Percentiles rank a stretch among this genome's conserved stretches.
These are phyloP conservation scores for Xylogone sp. DNA, from an alignment of 2,329 filamentous ascomycete species.

Conservation along the genomic window DNA sequence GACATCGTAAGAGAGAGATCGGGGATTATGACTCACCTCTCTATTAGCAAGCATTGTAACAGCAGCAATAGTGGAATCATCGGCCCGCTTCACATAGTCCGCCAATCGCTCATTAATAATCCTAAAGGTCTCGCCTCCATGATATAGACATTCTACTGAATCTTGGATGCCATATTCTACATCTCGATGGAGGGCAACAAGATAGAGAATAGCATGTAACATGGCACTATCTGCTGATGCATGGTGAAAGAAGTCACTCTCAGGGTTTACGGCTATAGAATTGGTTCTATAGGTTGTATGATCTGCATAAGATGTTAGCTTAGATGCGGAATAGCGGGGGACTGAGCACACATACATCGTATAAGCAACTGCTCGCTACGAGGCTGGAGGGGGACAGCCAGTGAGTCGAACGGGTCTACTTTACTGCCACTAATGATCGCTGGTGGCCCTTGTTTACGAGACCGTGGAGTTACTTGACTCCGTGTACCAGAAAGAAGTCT, in stretches of 20 bases:
- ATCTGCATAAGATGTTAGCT: conserved; percentile 8
- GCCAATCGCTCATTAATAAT: conserved; percentile 10
- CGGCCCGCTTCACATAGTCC: neutral
- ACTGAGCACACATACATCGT: conserved; percentile 6
- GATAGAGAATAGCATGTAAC: conserved; percentile 6
- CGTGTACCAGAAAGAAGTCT: neutral
- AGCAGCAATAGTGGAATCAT: conserved; percentile 12
- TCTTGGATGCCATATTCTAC: conserved; percentile 3
- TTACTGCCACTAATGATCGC: neutral
- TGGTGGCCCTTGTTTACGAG: neutral
- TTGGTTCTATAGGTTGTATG: neutral
- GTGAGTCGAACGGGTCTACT: neutral
- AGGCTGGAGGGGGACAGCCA: neutral
- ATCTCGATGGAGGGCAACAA: conserved; percentile 8
- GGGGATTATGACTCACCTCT: conserved; percentile 5
- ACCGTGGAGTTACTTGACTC: neutral
- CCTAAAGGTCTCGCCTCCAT: conserved; percentile 11
- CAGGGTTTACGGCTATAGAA: neutral
- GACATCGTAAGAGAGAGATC: neutral
- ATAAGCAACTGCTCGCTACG: conserved; percentile 8
- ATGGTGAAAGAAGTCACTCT: neutral
- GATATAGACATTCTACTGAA: conserved; percentile 3
- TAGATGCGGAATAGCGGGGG: neutral
- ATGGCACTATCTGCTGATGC: conserved; percentile 2
- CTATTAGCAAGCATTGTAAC: conserved; percentile 16